Conservation (phyloP, 23 red algal species). For the Gracilaria vermiculophylla region DNA sequence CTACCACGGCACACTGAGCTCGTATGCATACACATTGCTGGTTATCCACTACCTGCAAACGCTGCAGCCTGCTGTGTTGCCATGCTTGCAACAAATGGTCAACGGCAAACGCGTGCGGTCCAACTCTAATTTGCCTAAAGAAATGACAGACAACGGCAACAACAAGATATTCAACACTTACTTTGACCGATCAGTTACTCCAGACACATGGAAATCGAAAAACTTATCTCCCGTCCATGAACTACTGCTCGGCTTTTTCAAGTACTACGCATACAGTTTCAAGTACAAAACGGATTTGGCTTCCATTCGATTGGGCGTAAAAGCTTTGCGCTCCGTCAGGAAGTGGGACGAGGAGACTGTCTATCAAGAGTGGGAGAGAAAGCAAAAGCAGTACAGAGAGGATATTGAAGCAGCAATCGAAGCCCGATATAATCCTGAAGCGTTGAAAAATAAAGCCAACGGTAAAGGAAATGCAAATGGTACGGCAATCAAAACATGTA, state of each 20-base stretch:
- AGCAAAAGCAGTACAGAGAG: conserved; percentile 36
- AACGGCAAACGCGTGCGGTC: conserved; percentile 49
- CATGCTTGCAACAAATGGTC: conserved; percentile 84
- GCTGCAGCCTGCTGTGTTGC: conserved; percentile 70
- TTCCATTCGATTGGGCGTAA: conserved; percentile 60
- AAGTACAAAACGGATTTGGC: conserved; percentile 73
- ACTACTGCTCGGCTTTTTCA: conserved; percentile 88
- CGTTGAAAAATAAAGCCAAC: background rate
- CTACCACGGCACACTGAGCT: conserved; percentile 95
- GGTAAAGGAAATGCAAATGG: background rate
- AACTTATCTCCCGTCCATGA: conserved; percentile 65
- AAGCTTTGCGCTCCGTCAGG: conserved; percentile 11
- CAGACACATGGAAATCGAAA: conserved; percentile 47
- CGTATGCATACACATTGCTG: conserved; percentile 91
- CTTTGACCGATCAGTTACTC: conserved; percentile 74
- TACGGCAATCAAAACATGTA: background rate
- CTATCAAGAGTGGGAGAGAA: conserved; percentile 48
- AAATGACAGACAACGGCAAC: conserved; percentile 49
- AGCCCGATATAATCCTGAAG: background rate
- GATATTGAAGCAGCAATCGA: conserved; percentile 5
- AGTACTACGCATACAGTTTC: conserved; percentile 80
- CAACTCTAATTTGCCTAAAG: conserved; percentile 33
- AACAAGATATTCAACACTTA: conserved; percentile 82
- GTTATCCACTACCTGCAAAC: conserved; percentile 86
- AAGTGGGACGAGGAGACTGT: conserved; percentile 65